Evolutionary conservation across 2,329 filamentous ascomycete species (phyloP), one percentile per base, ranked within the genome.

Genomic region (Penicillium aurantiogriseum): DNA sequence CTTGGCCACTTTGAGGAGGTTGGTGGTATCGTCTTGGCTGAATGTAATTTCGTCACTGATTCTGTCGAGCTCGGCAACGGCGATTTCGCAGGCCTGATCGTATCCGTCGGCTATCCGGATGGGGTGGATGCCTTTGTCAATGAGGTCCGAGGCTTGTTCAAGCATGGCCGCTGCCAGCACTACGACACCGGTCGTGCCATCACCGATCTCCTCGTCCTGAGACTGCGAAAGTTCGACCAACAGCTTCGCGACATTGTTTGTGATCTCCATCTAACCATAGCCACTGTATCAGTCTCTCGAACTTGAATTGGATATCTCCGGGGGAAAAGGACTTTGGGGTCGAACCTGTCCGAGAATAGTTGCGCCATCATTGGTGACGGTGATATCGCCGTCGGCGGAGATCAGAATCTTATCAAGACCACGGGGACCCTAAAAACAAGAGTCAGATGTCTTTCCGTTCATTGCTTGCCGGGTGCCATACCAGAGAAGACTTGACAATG

Each of bases 361-460:
- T 54, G 95, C 95, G 71, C 94, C 94, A 80, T 99, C 94, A 81
- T 99, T 99, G 67, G 94, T 99, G 62, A 99, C 92, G 61, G 94
- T 99, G 76, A 99, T 99, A 78, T 99, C 94, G 76, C 94, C 94
- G 75, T 99, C 94, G 61, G 94, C 90, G 51, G 94, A 99, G 70
- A 99, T 99, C 69, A 99, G 85, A 74, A 99, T 99, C 83, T 99
- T 99, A 83, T 99, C 94, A 72, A 99, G 87, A 63, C 94, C 94
- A 68, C 94, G 89, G 54, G 94, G 94, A 50, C 94, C 94, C 83
- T 85, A 63, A 25, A 58, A 58, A 23, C 49, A 3, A 29, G 29
- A 54, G 39, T 65, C 54, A 67, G 54, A 52, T 35, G 11, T 27
- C 7, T 17, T 25, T 52, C 54, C n/a, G 35, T 38, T 11, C 11